Evolutionary conservation across 2,329 filamentous ascomycete genomes (phyloP).

Genomic region (Periconia sp.): DNA sequence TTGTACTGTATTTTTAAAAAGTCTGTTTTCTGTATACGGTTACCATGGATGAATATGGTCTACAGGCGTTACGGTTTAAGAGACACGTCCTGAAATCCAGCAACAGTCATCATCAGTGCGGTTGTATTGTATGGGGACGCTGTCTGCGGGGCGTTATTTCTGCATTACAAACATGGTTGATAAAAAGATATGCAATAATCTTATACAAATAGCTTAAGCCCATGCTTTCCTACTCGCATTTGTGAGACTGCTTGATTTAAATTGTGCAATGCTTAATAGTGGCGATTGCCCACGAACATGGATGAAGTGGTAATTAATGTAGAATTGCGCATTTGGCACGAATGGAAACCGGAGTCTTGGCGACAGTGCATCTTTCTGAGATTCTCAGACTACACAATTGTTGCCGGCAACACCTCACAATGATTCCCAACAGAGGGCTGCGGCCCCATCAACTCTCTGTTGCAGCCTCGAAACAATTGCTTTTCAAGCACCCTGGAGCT

Average conservation of each 20-base stretch:
- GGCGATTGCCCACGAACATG: too few relatives aligned
- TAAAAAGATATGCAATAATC: not conserved
- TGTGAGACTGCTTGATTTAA: too few relatives aligned
- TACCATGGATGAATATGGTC: not conserved
- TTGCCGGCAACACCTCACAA: constrained; percentile 37
- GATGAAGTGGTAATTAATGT: too few relatives aligned
- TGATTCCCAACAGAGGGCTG: constrained; percentile 54
- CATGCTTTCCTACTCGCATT: not conserved
- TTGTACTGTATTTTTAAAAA: constrained; percentile 8
- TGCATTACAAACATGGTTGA: not conserved
- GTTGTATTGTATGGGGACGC: not conserved
- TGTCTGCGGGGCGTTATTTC: not conserved
- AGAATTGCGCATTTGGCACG: constrained; percentile 12
- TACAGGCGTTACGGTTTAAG: not conserved
- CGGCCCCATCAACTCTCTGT: constrained; percentile 36
- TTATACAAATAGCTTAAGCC: not conserved
- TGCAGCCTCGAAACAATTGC: constrained; percentile 24
- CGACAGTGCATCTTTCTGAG: constrained; percentile 21
- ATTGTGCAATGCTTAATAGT: too few relatives aligned
- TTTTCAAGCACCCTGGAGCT: constrained; percentile 20
- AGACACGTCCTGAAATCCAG: not conserved
- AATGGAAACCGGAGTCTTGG: constrained; percentile 21
- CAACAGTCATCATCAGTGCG: not conserved
- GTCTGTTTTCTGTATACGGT: too few relatives aligned
- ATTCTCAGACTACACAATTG: constrained; percentile 4